Evolutionary conservation across 1,284 basidiomycete genomes (phyloP).

Genomic region (Puccinia triticina): DNA sequence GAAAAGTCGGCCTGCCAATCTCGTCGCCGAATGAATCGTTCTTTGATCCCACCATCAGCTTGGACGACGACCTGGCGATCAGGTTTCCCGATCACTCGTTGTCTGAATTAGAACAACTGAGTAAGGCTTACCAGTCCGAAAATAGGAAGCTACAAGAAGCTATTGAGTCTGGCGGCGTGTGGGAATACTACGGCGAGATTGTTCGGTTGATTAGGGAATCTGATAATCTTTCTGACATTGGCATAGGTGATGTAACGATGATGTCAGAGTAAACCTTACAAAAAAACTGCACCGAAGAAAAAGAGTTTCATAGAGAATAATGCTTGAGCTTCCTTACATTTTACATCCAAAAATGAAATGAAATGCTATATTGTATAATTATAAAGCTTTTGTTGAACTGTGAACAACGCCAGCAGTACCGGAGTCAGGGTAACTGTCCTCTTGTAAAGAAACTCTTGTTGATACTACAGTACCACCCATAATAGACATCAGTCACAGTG

Average conservation of each 20-base stretch:
- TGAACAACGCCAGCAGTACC: too few relatives aligned
- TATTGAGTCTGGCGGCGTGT: slow-evolving; percentile 35
- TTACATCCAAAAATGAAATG: too few relatives aligned
- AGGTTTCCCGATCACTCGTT: slow-evolving; percentile 46
- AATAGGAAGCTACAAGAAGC: slow-evolving; percentile 37
- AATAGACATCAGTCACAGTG: too few relatives aligned
- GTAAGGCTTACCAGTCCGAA: slow-evolving; percentile 28
- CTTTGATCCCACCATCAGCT: slow-evolving; percentile 30
- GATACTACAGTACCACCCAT: too few relatives aligned
- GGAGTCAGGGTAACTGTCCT: too few relatives aligned
- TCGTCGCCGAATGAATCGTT: slow-evolving; percentile 41
- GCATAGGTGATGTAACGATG: slow-evolving; percentile 20
- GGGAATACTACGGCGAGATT: slow-evolving; percentile 46
- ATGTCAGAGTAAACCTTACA: not conserved
- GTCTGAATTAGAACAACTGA: slow-evolving; percentile 38
- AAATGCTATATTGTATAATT: too few relatives aligned
- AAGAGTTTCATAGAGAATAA: too few relatives aligned
- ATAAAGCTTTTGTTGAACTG: too few relatives aligned
- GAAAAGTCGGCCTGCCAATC: slow-evolving; percentile 32
- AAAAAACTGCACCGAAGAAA: too few relatives aligned
- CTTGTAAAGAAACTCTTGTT: too few relatives aligned
- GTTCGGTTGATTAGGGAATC: slow-evolving; percentile 39
- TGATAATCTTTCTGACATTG: slow-evolving; percentile 17
- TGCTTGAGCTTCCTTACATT: too few relatives aligned
- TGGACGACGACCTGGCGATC: slow-evolving; percentile 40